A percentile compares a stretch with the other conserved stretches of the same genome.
Evolutionary conservation across 2,329 filamentous ascomycete genomes (phyloP).

Genomic region (Fusarium protoensiforme): DNA sequence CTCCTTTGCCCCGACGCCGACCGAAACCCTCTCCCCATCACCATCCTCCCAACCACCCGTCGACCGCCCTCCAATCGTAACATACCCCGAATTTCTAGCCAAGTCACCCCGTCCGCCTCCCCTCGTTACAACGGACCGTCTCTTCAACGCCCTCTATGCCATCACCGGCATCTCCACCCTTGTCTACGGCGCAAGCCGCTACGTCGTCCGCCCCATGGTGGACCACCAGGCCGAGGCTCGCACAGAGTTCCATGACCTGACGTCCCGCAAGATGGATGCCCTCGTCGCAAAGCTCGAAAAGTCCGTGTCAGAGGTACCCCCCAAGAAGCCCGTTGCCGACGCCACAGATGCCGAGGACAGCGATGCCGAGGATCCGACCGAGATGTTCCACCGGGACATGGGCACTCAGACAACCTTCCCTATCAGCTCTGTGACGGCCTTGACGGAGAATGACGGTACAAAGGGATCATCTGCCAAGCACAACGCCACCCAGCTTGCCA

Average conservation of each 20-base stretch:
- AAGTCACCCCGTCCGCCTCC: slow-evolving; percentile 67
- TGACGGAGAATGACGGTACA: slow-evolving; percentile 6
- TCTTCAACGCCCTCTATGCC: slow-evolving; percentile 69
- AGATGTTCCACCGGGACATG: slow-evolving; percentile 84
- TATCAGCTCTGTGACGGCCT: slow-evolving; percentile 28
- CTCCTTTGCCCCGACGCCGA: slow-evolving; percentile 24
- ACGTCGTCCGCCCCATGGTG: slow-evolving; percentile 73
- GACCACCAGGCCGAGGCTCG: slow-evolving; percentile 63
- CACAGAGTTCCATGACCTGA: slow-evolving; percentile 61
- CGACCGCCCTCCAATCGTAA: slow-evolving; percentile 71
- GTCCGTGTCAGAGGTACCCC: slow-evolving; percentile 71
- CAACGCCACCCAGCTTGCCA: slow-evolving; percentile 56
- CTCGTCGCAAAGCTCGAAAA: slow-evolving; percentile 64
- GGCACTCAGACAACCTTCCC: slow-evolving; percentile 77
- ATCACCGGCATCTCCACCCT: slow-evolving; percentile 68
- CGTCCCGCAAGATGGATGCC: slow-evolving; percentile 56
- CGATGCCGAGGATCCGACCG: slow-evolving; percentile 73
- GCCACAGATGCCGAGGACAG: slow-evolving; percentile 50
- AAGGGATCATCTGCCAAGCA: slow-evolving; percentile 46
- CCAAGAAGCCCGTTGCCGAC: slow-evolving; percentile 35
- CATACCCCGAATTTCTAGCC: slow-evolving; percentile 76
- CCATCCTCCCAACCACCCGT: slow-evolving; percentile 42
- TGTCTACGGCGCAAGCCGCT: slow-evolving; percentile 78
- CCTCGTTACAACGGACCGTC: slow-evolving; percentile 68
- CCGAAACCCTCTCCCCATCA: slow-evolving; percentile 41